Evolutionary conservation across 1,139 yeast species (phyloP).

Genomic region (Lodderomyces metapsilosis): DNA sequence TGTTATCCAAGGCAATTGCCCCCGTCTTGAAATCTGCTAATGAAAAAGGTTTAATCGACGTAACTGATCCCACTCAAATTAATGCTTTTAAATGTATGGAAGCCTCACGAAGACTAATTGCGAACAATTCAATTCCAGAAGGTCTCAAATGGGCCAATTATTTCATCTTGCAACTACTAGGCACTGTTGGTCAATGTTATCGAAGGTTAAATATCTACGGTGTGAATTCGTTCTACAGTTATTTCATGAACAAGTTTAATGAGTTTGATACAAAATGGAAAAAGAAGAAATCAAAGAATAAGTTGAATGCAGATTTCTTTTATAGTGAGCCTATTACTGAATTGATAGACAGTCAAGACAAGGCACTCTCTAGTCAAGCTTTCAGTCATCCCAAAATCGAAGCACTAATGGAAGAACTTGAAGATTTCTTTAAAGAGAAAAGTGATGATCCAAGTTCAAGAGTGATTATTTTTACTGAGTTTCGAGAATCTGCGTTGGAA

Average conservation of each 20-base stretch:
- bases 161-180: constrained; percentile 59
- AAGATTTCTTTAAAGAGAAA: constrained; percentile 46
- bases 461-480: constrained; percentile 84
- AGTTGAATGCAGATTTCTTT: constrained; percentile 60
- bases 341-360: constrained; percentile 46
- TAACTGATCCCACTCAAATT: constrained; percentile 63
- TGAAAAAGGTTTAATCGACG: constrained; percentile 58
- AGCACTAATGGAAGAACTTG: constrained; percentile 55
- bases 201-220: constrained; percentile 80
- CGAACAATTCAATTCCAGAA: constrained; percentile 55
- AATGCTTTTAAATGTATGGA: constrained; percentile 74
- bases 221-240: constrained; percentile 67
- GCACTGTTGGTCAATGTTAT: constrained; percentile 73
- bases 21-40: constrained; percentile 69
- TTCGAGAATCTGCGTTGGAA: constrained; percentile 86
- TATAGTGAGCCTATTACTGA: constrained; percentile 46
- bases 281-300: constrained; percentile 52
- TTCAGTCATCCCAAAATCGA: constrained; percentile 79
- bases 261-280: constrained; percentile 61
- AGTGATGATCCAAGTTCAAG: constrained; percentile 48
- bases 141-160: constrained; percentile 72
- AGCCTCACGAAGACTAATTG: constrained; percentile 56
- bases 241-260: constrained; percentile 54
- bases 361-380: constrained; percentile 36
- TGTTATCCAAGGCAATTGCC: constrained; percentile 49